phyloP scores from a whole-genome alignment of 805 yeast genomes.

The Yarrowia sp. region DNA sequence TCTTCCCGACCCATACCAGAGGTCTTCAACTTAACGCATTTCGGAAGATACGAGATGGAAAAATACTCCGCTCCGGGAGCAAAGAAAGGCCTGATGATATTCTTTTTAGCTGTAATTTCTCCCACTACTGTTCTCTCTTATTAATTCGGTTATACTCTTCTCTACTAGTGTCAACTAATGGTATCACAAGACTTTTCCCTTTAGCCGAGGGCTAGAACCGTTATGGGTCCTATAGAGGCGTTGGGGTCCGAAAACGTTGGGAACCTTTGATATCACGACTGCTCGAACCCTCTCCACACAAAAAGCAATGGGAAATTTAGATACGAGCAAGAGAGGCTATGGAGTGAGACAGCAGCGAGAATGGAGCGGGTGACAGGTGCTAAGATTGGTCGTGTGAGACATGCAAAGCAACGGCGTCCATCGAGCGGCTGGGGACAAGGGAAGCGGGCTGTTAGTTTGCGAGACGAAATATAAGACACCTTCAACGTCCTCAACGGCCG shows the following conservation, averaged over 20 bases:
- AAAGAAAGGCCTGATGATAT: too few relatives aligned
- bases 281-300: not conserved
- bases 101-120: too few relatives aligned
- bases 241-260: too few relatives aligned
- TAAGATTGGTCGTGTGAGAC: slow-evolving; percentile 7
- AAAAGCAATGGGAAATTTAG: not conserved
- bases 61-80: too few relatives aligned
- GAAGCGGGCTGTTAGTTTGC: not conserved
- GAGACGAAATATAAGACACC: slow-evolving; percentile 10
- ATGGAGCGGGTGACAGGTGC: not conserved
- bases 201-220: too few relatives aligned
- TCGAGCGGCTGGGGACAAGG: slow-evolving; percentile 21
- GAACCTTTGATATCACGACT: too few relatives aligned
- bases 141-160: too few relatives aligned
- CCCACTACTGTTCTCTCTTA: too few relatives aligned
- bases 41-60: not conserved
- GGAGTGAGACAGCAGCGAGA: not conserved
- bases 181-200: too few relatives aligned
- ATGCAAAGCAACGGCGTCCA: slow-evolving; percentile 2
- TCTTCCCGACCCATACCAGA: not conserved
- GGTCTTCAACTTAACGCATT: not conserved
- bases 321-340: not conserved
- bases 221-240: too few relatives aligned
- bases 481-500: not conserved
- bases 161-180: too few relatives aligned